Conservation (phyloP, 768 basidiomycete genomes). For the Tricholoma sp. region DNA sequence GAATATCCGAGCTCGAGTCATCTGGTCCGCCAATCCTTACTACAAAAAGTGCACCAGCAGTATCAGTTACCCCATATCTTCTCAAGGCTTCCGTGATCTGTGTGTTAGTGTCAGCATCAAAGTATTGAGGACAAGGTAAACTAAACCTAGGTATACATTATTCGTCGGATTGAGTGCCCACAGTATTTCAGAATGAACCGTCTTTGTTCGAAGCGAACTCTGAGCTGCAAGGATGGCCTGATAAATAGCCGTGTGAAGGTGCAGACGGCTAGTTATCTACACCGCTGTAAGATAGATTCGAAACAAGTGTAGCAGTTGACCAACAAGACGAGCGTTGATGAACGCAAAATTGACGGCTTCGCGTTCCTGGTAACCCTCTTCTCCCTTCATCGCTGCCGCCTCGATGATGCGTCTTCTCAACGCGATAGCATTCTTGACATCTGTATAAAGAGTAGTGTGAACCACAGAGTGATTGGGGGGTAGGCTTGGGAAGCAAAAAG, state of each 20-base stretch:
- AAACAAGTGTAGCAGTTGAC: conserved; percentile 22
- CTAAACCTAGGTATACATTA: conserved; percentile 33
- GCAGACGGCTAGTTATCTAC: conserved; percentile 77
- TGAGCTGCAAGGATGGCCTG: conserved; percentile 73
- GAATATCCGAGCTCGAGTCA: conserved; percentile 29
- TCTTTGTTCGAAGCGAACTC: conserved; percentile 67
- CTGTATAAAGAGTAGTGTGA: conserved; percentile 60
- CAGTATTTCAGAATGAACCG: conserved; percentile 88
- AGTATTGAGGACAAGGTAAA: neutral
- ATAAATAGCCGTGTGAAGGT: conserved; percentile 79
- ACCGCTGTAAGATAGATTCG: neutral
- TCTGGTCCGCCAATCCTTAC: conserved; percentile 54
- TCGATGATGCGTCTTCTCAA: conserved; percentile 64
- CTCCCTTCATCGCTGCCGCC: conserved; percentile 57
- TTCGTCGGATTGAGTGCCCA: conserved; percentile 83
- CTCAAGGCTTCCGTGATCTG: conserved; percentile 90
- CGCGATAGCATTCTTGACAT: conserved; percentile 56
- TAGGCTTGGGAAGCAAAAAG: conserved; percentile 52
- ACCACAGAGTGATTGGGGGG: conserved; percentile 35
- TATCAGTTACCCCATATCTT: conserved; percentile 77
- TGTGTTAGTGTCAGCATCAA: neutral
- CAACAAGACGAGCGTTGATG: conserved; percentile 77
- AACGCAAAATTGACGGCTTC: conserved; percentile 88
- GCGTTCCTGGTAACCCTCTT: conserved; percentile 61
- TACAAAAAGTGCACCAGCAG: conserved; percentile 60